Percentiles rank a stretch among this genome's conserved stretches.
Evolutionary conservation across 257 asterid genomes (phyloP).

Genomic region (Capsicum pubescens): DNA sequence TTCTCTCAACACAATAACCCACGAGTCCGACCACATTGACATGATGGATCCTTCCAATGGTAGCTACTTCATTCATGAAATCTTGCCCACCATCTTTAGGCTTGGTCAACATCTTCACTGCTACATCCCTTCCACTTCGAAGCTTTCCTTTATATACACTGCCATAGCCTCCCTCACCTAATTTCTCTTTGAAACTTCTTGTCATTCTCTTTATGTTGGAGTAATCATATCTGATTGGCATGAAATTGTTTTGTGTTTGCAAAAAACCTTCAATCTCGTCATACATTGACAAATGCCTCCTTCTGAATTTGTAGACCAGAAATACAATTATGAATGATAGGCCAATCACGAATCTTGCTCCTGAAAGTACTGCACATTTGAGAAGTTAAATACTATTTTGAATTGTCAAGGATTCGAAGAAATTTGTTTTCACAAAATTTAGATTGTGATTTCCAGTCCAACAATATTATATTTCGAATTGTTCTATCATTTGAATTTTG

Average conservation of each 20-base stretch:
- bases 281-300: slow-evolving; percentile 37
- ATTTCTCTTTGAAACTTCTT: slow-evolving; percentile 46
- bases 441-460: no score
- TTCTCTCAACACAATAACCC: slow-evolving; percentile 52
- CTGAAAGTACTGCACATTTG: no score
- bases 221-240: slow-evolving; percentile 55
- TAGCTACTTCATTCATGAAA: slow-evolving; percentile 59
- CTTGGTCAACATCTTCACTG: slow-evolving; percentile 54
- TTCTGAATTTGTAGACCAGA: slow-evolving; percentile 31
- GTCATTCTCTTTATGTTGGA: slow-evolving; percentile 60
- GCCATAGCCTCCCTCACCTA: slow-evolving; percentile 58
- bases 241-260: slow-evolving; percentile 33
- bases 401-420: no score
- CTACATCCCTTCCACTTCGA: slow-evolving; percentile 49
- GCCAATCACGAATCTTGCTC: slow-evolving; percentile 30
- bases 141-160: slow-evolving; percentile 59
- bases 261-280: slow-evolving; percentile 38
- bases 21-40: slow-evolving; percentile 52
- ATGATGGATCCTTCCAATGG: slow-evolving; percentile 60
- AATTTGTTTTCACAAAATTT: no score
- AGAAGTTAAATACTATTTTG: no score
- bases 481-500: no score
- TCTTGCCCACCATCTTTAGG: slow-evolving; percentile 48
- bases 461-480: no score
- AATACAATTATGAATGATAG: slow-evolving; percentile 28